phyloP scores from a whole-genome alignment of 371 early-diverging fungal genomes.

The Mortierella sp. region DNA sequence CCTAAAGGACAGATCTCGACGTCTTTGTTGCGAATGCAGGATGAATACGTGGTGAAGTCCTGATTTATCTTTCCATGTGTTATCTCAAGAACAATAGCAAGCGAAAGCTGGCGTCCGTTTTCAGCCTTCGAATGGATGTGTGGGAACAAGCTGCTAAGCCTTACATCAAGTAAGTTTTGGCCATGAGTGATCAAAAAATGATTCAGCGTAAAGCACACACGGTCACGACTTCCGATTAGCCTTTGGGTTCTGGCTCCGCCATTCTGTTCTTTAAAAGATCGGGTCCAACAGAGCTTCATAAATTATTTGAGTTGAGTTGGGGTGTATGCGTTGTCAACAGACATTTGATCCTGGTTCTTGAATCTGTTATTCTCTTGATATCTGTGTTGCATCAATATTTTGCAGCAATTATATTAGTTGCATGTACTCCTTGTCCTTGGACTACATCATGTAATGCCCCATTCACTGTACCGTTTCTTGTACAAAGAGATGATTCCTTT shows the following conservation, averaged over 20 bases:
- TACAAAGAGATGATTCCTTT: no score
- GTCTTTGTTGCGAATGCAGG: slow-evolving; percentile 4
- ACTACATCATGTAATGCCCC: no score
- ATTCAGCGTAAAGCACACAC: background rate
- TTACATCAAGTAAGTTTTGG: background rate
- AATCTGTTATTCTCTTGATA: no score
- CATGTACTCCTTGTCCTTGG: no score
- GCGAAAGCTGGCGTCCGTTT: background rate
- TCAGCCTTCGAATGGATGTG: background rate
- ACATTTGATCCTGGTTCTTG: no score
- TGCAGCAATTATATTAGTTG: no score
- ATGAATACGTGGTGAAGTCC: background rate
- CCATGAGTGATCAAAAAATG: slow-evolving; percentile 4
- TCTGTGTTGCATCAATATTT: no score
- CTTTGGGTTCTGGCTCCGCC: slow-evolving; percentile 7
- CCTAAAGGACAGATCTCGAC: slow-evolving; percentile 14
- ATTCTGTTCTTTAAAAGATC: slow-evolving; percentile 6
- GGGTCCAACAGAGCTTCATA: background rate
- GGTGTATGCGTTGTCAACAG: no score
- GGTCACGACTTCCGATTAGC: slow-evolving; percentile 3
- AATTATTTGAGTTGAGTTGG: no score
- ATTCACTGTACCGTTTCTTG: no score
- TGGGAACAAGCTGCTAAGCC: background rate
- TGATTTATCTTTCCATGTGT: slow-evolving; percentile 8
- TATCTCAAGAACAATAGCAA: background rate